phyloP scores from a whole-genome alignment of 768 basidiomycete species.

The Pisolithus microcarpus region DNA sequence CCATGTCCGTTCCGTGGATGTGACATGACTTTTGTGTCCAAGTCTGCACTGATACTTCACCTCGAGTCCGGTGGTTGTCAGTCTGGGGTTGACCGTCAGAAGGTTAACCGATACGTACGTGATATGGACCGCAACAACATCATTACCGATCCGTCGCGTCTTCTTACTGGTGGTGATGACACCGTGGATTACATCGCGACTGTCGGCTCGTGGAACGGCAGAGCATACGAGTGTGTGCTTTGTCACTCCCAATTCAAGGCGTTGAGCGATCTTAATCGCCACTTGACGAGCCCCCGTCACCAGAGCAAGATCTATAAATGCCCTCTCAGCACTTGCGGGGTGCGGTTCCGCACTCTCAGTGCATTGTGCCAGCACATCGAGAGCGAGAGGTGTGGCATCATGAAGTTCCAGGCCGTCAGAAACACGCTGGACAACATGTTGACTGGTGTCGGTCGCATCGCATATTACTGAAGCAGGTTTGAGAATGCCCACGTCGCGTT shows the following conservation, averaged over 20 bases:
- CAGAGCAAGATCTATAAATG: slow-evolving; percentile 48
- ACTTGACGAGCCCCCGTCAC: slow-evolving; percentile 58
- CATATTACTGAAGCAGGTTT: slow-evolving; percentile 6
- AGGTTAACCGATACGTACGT: slow-evolving; percentile 31
- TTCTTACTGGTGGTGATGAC: slow-evolving; percentile 31
- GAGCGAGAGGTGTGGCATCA: slow-evolving; percentile 52
- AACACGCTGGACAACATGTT: slow-evolving; percentile 32
- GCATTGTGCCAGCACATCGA: slow-evolving; percentile 60
- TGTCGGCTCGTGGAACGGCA: slow-evolving; percentile 34
- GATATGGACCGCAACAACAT: slow-evolving; percentile 37
- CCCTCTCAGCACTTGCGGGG: slow-evolving; percentile 38
- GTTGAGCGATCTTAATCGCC: slow-evolving; percentile 48
- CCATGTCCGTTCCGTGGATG: slow-evolving; percentile 39
- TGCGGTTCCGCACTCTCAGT: slow-evolving; percentile 45
- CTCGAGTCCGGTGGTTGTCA: slow-evolving; percentile 53
- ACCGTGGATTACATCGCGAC: slow-evolving; percentile 24
- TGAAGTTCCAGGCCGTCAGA: slow-evolving; percentile 38
- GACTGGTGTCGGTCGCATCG: slow-evolving; percentile 10
- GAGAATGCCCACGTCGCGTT: no score
- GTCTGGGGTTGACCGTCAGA: slow-evolving; percentile 40
- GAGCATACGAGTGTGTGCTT: slow-evolving; percentile 55
- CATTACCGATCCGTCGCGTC: slow-evolving; percentile 50
- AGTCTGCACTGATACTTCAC: slow-evolving; percentile 52
- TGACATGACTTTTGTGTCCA: slow-evolving; percentile 39
- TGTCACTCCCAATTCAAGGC: slow-evolving; percentile 40